phyloP scores from a whole-genome alignment of 2,329 filamentous ascomycete species.

The Pseudogymnoascus sp. region DNA sequence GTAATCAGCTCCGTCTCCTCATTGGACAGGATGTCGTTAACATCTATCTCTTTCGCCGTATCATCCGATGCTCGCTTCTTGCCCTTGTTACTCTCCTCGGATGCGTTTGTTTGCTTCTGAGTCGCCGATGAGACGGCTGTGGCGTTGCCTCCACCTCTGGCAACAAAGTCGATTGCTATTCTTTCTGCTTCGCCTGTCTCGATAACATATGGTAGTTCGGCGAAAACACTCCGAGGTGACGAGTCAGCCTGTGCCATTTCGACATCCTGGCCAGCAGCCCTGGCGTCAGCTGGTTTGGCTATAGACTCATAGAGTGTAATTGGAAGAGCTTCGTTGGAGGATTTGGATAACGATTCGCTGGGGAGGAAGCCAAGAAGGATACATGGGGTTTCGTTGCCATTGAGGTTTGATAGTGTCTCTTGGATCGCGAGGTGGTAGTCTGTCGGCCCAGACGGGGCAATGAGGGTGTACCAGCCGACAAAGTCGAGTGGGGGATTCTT shows the following conservation, averaged over 20 bases:
- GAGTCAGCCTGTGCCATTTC: slow-evolving; percentile 62
- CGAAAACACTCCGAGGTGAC: slow-evolving; percentile 58
- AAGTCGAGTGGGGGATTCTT: slow-evolving; percentile 74
- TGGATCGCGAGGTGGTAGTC: slow-evolving; percentile 58
- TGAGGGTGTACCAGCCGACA: slow-evolving; percentile 85
- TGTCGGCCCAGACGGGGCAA: slow-evolving; percentile 64
- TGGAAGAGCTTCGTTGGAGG: slow-evolving; percentile 72
- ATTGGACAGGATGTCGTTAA: slow-evolving; percentile 45
- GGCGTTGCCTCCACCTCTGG: slow-evolving; percentile 74
- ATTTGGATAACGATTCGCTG: slow-evolving; percentile 41
- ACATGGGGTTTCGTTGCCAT: background rate
- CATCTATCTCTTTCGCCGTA: slow-evolving; percentile 34
- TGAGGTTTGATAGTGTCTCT: background rate
- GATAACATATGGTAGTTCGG: slow-evolving; percentile 74
- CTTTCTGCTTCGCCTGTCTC: slow-evolving; percentile 96
- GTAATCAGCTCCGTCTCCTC: slow-evolving; percentile 56
- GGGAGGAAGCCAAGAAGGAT: slow-evolving; percentile 84
- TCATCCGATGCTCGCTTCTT: slow-evolving; percentile 25
- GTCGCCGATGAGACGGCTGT: slow-evolving; percentile 42
- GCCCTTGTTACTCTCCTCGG: slow-evolving; percentile 29
- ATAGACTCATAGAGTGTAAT: slow-evolving; percentile 85
- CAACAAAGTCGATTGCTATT: slow-evolving; percentile 93
- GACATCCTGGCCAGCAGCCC: slow-evolving; percentile 53
- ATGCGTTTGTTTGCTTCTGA: slow-evolving; percentile 19
- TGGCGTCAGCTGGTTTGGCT: slow-evolving; percentile 58